Conservation (phyloP, 2,329 filamentous ascomycete species). For the Aspergillus sclerotialis region DNA sequence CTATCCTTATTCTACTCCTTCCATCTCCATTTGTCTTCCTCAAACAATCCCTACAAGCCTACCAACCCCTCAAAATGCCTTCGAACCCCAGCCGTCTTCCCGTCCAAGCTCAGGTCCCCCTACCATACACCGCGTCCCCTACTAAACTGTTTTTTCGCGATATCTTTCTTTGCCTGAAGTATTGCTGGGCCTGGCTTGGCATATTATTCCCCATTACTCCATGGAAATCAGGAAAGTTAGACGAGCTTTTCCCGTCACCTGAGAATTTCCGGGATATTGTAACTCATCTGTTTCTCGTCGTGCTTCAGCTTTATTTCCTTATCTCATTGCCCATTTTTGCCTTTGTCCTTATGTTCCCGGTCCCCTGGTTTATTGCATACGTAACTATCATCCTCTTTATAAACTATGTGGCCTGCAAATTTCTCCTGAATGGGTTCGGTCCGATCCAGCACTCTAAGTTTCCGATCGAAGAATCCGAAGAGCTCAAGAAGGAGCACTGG, state of each 20-base stretch:
- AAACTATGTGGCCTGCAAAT: conserved; percentile 22
- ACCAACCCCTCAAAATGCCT: no score
- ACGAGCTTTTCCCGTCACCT: conserved; percentile 56
- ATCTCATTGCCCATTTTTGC: conserved; percentile 47
- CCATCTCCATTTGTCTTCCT: not conserved
- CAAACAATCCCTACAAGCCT: not conserved
- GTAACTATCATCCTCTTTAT: conserved; percentile 17
- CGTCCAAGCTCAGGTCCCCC: not conserved
- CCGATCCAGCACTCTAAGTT: no score
- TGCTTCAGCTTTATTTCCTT: conserved; percentile 57
- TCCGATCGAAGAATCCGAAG: no score
- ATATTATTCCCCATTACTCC: conserved; percentile 54
- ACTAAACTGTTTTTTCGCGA: not conserved
- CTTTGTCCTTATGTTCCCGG: conserved; percentile 38
- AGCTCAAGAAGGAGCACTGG: conserved; percentile 64
- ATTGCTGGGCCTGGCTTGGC: not conserved
- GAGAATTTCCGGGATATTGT: conserved; percentile 52
- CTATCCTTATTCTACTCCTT: not conserved
- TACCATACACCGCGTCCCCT: not conserved
- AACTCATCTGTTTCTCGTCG: conserved; percentile 52
- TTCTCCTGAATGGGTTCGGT: conserved; percentile 35
- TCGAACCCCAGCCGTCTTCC: no score
- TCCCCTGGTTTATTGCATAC: conserved; percentile 20
- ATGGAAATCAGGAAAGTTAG: conserved; percentile 46
- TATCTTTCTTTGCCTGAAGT: not conserved